Evolutionary conservation across 768 basidiomycete genomes (phyloP), one percentile per base, ranked within the genome.

Genomic region (Podaxis pistillaris): DNA sequence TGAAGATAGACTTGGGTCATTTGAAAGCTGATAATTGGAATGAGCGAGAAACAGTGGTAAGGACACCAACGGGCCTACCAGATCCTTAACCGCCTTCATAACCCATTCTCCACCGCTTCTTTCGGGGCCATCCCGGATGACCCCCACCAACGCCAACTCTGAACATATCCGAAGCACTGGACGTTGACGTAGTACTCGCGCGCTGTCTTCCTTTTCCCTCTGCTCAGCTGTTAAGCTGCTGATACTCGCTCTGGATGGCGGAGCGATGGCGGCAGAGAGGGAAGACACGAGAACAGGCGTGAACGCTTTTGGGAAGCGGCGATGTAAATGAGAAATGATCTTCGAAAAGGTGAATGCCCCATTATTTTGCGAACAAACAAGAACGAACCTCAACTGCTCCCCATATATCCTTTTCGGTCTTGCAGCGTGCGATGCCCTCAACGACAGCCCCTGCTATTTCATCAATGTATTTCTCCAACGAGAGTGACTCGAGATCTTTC

Each of bases 381-480:
- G 9, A 8, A 68, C 69, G 64, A 79, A 96, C 97, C 83, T 98
- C 96, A 17, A 94, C 91, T 28, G 94, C 94, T 62, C 88, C 88
- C 88, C 91, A 91, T 19, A 93, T 83, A 68, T 99, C 96, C 66
- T 89, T 88, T 73, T 97, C 96, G 0, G 91, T 92, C 78, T 94
- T 97, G 74, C 95, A 96, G 65, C 90, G 85, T 8, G 75, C 75
- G 44, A 95, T 79, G 3, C 97, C 97, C 71, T 99, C 97, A 2
- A 93, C 78, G 1, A 89, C 81, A 6, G 95, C 96, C 11, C 87
- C 86, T 1, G 90, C 92, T 65, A 98, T 89, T 76, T 99, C 97
- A 70, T 97, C 96, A 53, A 96, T 82, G 72, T 99, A 98, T 75
- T 97, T 98, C 77, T 94, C 94, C 61, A 99, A 80, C 1, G 93